Evolutionary conservation across 805 yeast genomes (phyloP), one percentile per base, ranked within the genome.

Genomic region (Saturnispora galanensis): DNA sequence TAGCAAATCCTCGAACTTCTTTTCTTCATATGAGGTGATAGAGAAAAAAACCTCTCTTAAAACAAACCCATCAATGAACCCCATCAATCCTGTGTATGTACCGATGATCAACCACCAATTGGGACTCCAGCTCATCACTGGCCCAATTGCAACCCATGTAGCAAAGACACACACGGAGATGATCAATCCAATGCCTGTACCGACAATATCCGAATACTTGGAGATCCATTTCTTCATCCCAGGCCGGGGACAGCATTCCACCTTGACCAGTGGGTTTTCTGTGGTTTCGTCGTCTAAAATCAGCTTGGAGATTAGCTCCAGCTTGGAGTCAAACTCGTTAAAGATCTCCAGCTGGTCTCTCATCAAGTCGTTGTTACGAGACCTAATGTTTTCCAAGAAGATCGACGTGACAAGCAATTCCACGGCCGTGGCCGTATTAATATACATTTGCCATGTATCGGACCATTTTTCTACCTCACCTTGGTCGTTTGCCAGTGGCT

Each of bases 71-170:
- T 68, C 72, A 38, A 63, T 39, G 47, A 66, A 67, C 1, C 72
- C 72, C 33, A 67, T 55, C 16, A 68, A 54, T 18, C 73, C 73
- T 1, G 71, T 65, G 48, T 68, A 68, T 2, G 73, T 67, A 39
- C 73, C 72, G 47, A 66, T 67, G 37, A 68, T 65, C 34, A 68
- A 51, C 70, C 70, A 68, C 72, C 71, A 68, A 45, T 65, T 56
- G 40, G 57, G 60, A 47, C 51, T 50, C 62, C 63, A 68, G 26
- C 53, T 17, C 63, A 67, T 55, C 16, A 56, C 45, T 28, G 49
- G 39, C 31, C 73, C 73, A 31, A 66, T 54, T 26, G 55, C 57
- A n/a, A 65, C 10, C 73, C 73, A 68, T 26, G 52, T 62, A 12
- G 50, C 53, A 43, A 68, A 58, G 6, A 59, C 71, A 28, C 45